phyloP scores from a whole-genome alignment of 2,329 filamentous ascomycete genomes.

The Beauveria scarabaeidicola region DNA sequence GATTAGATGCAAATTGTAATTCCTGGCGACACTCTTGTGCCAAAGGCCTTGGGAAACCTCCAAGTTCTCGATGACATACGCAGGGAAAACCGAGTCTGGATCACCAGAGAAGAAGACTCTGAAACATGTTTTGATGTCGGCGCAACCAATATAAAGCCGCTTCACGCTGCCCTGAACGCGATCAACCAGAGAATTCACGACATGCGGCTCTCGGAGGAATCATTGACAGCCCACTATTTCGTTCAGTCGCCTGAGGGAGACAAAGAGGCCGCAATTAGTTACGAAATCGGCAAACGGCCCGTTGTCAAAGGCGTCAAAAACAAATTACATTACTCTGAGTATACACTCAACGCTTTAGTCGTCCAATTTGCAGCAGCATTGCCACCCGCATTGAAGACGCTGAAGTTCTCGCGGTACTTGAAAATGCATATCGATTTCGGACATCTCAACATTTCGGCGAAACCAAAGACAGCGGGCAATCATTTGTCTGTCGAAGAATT shows the following conservation, averaged over 20 bases:
- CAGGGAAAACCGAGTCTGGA: constrained; percentile 23
- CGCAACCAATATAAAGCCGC: constrained; percentile 16
- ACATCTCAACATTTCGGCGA: constrained; percentile 18
- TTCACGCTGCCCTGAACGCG: constrained; percentile 21
- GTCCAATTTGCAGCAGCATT: constrained; percentile 16
- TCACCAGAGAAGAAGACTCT: constrained; percentile 15
- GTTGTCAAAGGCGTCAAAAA: constrained; percentile 3
- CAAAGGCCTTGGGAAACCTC: constrained; percentile 18
- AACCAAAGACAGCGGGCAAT: constrained; percentile 18
- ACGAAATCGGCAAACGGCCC: constrained; percentile 20
- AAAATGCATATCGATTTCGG: constrained; percentile 27
- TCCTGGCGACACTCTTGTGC: constrained; percentile 21
- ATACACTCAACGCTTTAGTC: neutral
- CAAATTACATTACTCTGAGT: neutral
- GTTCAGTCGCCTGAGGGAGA: constrained; percentile 18
- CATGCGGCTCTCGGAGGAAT: constrained; percentile 22
- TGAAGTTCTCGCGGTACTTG: constrained; percentile 20
- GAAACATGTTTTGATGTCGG: constrained; percentile 18
- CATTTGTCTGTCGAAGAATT: constrained; percentile 20
- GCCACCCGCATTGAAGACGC: constrained; percentile 15
- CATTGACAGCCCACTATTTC: constrained; percentile 19
- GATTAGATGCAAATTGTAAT: constrained; percentile 21
- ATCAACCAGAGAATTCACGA: constrained; percentile 26
- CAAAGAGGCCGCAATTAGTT: constrained; percentile 14
- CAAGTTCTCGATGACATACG: constrained; percentile 21